Evolutionary conservation across 192 early-diverging fungal genomes (phyloP), one percentile per base, ranked within the genome.

Genomic region (Rhizoclosmatium sp.): DNA sequence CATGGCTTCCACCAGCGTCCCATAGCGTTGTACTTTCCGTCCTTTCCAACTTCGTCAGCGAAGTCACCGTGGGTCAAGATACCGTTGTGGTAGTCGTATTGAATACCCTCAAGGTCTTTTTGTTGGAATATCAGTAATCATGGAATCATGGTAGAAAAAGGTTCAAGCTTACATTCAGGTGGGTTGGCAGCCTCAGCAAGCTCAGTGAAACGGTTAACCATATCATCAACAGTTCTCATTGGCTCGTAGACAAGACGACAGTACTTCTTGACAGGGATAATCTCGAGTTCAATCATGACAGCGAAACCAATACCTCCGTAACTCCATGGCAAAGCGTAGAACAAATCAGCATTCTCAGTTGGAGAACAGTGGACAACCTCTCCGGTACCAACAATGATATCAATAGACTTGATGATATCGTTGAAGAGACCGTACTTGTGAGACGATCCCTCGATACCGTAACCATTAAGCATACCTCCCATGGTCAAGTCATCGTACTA

Each of bases 361-460:
- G 42, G 47, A 48, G 71, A 69, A 76, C 81, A 82, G 76, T 71
- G 71, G 14, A 85, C 84, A 21, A 85, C 65, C n/a, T 76, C 68
- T 23, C 84, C 84, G 41, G 69, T 69, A 16, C 72, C 79, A 46
- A 85, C 62, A 49, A 85, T 76, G 44, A 85, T 68, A 14, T 85
- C 84, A 60, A 71, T 74, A 5, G 81, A 69, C 16, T 68, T 65
- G 58, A 72, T 56, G 42, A 80, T 82, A 64, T 85, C 75, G 47
- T 82, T 72, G 67, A 82, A 79, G 10, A 85, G 74, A 21, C 84
- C 84, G 77, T 85, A 83, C 61, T 82, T 85, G 79, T 85, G 84
- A 49, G 81, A 82, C 40, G 81, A 82, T 23, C 71, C 76, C 49
- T 85, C 81, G 64, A 85, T 76, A 49, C 84, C 84, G 66, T 80